Percentiles rank a stretch among this genome's conserved stretches.
These are phyloP conservation scores for Tympanopsis confertula DNA, from an alignment of 2,329 filamentous ascomycete genomes.

Conservation along the genomic window DNA sequence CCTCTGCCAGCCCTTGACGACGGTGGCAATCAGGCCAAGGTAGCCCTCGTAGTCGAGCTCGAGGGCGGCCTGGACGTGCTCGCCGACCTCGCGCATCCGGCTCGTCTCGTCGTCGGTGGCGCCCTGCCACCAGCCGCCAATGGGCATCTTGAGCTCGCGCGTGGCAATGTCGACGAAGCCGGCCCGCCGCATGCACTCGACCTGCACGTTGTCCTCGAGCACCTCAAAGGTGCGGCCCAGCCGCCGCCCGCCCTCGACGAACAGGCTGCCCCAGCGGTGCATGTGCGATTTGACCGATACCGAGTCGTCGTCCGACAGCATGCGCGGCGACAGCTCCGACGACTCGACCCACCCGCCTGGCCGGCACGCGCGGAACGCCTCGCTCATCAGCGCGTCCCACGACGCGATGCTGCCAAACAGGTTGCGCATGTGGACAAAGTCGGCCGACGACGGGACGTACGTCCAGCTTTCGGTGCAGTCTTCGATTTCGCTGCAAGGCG, in stretches of 20 bases:
- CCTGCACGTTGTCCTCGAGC: background rate
- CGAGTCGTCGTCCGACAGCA: background rate
- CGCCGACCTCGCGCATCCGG: background rate
- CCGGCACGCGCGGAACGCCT: background rate
- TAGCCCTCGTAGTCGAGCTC: background rate
- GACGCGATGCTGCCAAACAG: background rate
- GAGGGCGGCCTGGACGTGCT: background rate
- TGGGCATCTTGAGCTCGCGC: background rate
- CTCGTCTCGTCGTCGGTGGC: background rate
- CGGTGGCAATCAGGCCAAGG: background rate
- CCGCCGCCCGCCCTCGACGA: background rate
- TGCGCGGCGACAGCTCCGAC: background rate
- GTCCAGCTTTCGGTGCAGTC: background rate
- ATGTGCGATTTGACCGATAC: background rate
- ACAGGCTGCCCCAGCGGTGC: background rate
- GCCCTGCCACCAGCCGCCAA: background rate
- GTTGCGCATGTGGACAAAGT: background rate
- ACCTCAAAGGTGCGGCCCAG: background rate
- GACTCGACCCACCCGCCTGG: background rate
- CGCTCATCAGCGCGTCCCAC: background rate
- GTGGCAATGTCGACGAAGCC: background rate
- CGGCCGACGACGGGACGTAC: background rate
- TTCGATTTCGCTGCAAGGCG: background rate
- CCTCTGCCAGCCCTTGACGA: constrained; percentile 1
- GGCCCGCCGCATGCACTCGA: background rate